These are phyloP conservation scores for Penicillium ochrochloron DNA, from an alignment of 495 filamentous ascomycete genomes.

Conservation along the genomic window DNA sequence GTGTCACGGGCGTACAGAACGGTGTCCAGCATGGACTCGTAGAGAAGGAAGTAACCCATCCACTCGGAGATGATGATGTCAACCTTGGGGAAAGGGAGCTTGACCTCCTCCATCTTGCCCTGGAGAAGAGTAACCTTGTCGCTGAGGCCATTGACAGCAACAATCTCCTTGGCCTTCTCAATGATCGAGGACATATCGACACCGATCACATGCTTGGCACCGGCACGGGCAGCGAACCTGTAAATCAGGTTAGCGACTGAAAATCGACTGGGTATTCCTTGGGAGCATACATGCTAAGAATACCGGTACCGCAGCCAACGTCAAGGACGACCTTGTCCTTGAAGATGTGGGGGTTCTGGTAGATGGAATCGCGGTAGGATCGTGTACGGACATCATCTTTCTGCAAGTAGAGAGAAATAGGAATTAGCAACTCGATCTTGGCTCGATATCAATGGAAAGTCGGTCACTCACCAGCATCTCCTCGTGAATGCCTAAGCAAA, in stretches of 20 bases:
- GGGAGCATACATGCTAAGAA: conserved; percentile 75
- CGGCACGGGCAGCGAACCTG: conserved; percentile 96
- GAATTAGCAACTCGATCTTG: conserved; percentile 18
- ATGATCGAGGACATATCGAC: conserved; percentile 98
- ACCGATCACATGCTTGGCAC: conserved; percentile 91
- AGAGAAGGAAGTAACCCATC: conserved; percentile 99
- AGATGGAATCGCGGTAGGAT: conserved; percentile 95
- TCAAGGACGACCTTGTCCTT: conserved; percentile 97
- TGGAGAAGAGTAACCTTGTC: conserved; percentile 87
- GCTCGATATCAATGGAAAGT: background rate
- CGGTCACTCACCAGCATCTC: conserved; percentile 86
- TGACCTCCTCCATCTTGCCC: conserved; percentile 95
- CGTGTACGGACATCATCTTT: conserved; percentile 98
- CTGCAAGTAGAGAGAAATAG: conserved; percentile 46
- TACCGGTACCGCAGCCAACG: conserved; percentile 94
- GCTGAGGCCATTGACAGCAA: conserved; percentile 81
- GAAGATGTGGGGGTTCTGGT: conserved; percentile 94
- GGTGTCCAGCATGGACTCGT: conserved; percentile 97
- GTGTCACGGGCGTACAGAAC: conserved; percentile 92
- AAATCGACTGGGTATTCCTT: background rate
- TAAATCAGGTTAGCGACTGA: conserved; percentile 17
- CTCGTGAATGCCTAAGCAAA: conserved; percentile 83
- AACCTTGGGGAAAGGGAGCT: conserved; percentile 83
- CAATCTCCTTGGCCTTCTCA: conserved; percentile 89
- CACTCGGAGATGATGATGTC: conserved; percentile 99